phyloP scores from a whole-genome alignment of 768 basidiomycete genomes.

The Leccinum disarticulatum region DNA sequence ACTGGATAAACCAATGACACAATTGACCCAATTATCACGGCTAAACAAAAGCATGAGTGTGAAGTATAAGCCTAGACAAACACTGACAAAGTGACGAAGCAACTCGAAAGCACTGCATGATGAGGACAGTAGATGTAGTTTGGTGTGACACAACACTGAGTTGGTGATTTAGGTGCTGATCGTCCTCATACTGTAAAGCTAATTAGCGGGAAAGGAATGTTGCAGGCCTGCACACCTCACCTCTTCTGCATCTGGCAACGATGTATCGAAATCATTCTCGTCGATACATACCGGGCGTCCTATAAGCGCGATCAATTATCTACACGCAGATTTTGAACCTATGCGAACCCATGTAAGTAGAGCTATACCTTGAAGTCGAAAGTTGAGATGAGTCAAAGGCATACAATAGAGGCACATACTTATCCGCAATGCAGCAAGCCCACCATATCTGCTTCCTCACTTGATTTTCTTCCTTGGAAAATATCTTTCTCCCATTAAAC shows the following conservation, averaged over 20 bases:
- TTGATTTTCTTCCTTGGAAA: conserved; percentile 66
- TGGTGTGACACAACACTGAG: conserved; percentile 39
- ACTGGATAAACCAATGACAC: conserved; percentile 72
- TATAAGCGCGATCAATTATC: conserved; percentile 22
- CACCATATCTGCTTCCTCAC: conserved; percentile 79
- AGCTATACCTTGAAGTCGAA: conserved; percentile 52
- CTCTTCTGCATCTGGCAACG: conserved; percentile 54
- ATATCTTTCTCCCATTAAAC: conserved; percentile 56
- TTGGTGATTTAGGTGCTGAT: conserved; percentile 51
- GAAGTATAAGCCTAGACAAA: conserved; percentile 5
- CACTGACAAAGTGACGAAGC: conserved; percentile 58
- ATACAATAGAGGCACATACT: conserved; percentile 42
- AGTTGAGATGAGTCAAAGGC: conserved; percentile 3
- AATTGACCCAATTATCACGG: conserved; percentile 64
- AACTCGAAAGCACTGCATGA: conserved; percentile 57
- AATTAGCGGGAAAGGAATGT: conserved; percentile 5
- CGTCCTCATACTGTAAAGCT: conserved; percentile 53
- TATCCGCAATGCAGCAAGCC: conserved; percentile 68
- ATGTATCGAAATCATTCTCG: conserved; percentile 69
- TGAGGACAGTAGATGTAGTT: conserved; percentile 40
- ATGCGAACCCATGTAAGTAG: conserved; percentile 66
- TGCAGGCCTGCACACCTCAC: conserved; percentile 34
- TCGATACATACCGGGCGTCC: conserved; percentile 69
- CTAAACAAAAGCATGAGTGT: conserved; percentile 37
- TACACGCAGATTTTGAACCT: neutral